These are phyloP conservation scores for Saccharomyces pastorianus DNA, from an alignment of 1,139 yeast genomes.

Conservation along the genomic window DNA sequence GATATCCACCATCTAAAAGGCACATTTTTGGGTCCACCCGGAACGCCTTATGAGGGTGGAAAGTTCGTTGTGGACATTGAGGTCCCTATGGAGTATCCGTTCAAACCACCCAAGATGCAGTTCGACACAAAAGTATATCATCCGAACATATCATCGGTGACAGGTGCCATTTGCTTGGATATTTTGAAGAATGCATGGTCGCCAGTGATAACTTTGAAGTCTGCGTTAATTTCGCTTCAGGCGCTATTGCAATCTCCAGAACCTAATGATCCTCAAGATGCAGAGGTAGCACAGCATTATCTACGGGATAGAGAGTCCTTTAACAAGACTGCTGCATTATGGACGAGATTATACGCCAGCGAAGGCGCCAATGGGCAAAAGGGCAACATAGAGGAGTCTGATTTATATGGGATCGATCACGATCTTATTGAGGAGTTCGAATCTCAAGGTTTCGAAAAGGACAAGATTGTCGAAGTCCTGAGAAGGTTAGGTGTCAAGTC, in stretches of 20 bases:
- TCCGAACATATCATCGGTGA: conserved; percentile 94
- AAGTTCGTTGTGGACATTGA: conserved; percentile 75
- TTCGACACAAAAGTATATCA: conserved; percentile 87
- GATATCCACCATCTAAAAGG: conserved; percentile 86
- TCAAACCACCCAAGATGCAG: conserved; percentile 92
- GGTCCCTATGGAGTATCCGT: conserved; percentile 81
- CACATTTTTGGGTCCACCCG: conserved; percentile 87
- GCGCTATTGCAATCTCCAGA: conserved; percentile 90
- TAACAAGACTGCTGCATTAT: conserved; percentile 73
- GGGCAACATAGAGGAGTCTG: conserved; percentile 40
- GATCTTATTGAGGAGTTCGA: conserved; percentile 64
- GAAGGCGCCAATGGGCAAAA: conserved; percentile 8
- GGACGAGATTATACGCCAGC: conserved; percentile 79
- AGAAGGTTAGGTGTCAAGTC: conserved; percentile 67
- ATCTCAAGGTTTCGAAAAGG: conserved; percentile 81
- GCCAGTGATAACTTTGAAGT: conserved; percentile 88
- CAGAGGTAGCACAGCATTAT: conserved; percentile 87
- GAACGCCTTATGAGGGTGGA: conserved; percentile 92
- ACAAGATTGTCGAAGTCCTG: conserved; percentile 62
- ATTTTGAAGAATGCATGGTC: conserved; percentile 93
- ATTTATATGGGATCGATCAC: conserved; percentile 69
- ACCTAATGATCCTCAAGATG: conserved; percentile 96
- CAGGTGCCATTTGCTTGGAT: conserved; percentile 96
- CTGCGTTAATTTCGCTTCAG: conserved; percentile 84
- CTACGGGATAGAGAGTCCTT: conserved; percentile 65